Evolutionary conservation across 148 eudicot genomes (phyloP).

Genomic region (Mesembryanthemum crystallinum): DNA sequence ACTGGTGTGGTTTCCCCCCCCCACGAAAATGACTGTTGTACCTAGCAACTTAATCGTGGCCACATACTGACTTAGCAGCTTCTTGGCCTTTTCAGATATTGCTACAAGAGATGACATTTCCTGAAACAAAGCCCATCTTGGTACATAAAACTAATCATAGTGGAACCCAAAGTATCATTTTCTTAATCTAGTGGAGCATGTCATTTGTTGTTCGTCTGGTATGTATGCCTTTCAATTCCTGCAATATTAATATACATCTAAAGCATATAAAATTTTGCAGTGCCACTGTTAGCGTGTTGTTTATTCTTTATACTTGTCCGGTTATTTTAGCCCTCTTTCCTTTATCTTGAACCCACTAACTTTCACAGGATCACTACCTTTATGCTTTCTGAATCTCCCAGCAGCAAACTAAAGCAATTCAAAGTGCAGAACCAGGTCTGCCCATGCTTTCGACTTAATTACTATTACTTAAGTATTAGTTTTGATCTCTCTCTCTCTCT

Average conservation of each 20-base stretch:
- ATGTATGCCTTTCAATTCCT: background rate
- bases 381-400: conserved; percentile 5
- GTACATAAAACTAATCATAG: background rate
- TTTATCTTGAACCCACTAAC: conserved; percentile 1
- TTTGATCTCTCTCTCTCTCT: background rate
- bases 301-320: background rate
- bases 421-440: background rate
- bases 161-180: background rate
- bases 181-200: background rate
- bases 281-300: background rate
- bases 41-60: conserved; percentile 8
- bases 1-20: background rate
- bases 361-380: conserved; percentile 3
- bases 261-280: background rate
- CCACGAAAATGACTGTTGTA: background rate
- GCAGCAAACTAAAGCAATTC: conserved; percentile 1
- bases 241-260: background rate
- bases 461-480: background rate
- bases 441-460: background rate
- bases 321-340: background rate
- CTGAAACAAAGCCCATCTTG: background rate
- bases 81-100: conserved; percentile 17
- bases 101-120: conserved; percentile 10
- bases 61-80: background rate
- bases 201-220: background rate